Conservation (phyloP, 345 rosid species). For the Aethionema arabicum region DNA sequence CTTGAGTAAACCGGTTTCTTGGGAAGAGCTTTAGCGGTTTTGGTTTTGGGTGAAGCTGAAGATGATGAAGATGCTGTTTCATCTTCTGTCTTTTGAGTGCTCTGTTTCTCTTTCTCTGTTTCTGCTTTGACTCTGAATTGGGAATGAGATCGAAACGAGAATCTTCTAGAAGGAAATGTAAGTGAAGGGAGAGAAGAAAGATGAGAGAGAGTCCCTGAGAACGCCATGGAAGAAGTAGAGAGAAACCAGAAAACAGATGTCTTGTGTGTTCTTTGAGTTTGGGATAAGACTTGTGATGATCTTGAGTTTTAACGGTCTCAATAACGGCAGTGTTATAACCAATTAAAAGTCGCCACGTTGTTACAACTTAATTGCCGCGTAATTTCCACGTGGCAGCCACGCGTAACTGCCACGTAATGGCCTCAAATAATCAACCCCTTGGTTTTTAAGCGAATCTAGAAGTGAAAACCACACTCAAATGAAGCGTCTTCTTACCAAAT, state of each 20-base stretch:
- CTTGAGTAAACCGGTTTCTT: conserved; percentile 92
- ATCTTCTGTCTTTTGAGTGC: conserved; percentile 36
- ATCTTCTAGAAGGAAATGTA: conserved; percentile 28
- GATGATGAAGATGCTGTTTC: conserved; percentile 43
- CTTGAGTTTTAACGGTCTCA: conserved; percentile 21
- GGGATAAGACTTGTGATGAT: conserved; percentile 32
- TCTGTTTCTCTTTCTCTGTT: conserved; percentile 57
- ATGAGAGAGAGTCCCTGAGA: conserved; percentile 49
- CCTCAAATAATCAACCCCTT: too few species aligned
- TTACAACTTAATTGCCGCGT: not conserved
- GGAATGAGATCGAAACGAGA: conserved; percentile 27
- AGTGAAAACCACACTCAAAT: conserved; percentile 2
- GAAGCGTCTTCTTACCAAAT: conserved; percentile 27
- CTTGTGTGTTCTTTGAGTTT: conserved; percentile 8
- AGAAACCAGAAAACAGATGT: conserved; percentile 5
- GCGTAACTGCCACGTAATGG: too few species aligned
- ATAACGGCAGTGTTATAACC: not conserved
- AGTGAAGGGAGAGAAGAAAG: conserved; percentile 41
- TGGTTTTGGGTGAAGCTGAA: conserved; percentile 38
- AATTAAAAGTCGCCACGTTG: conserved; percentile 25
- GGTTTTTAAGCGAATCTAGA: too few species aligned
- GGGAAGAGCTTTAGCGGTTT: conserved; percentile 44
- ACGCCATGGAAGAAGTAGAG: conserved; percentile 51
- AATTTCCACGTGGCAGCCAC: too few species aligned
- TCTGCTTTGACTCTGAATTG: conserved; percentile 42